phyloP scores from a whole-genome alignment of 2,329 filamentous ascomycete genomes.

The Colletotrichum sansevieriae region DNA sequence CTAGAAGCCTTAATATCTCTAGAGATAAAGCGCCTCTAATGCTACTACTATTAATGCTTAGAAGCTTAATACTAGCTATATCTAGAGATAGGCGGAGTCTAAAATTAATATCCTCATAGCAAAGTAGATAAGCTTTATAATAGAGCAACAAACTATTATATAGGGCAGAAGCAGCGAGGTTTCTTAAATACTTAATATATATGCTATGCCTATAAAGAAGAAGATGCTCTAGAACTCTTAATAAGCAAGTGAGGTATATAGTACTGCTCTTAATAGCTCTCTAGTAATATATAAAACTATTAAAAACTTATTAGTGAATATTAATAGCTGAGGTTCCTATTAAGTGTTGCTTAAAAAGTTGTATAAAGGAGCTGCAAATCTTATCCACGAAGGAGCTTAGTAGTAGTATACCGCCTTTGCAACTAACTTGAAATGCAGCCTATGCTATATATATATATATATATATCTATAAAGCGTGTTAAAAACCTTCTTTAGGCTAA shows the following conservation, averaged over 20 bases:
- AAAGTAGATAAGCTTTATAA: not conserved
- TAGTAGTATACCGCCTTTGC: slow-evolving; percentile 1
- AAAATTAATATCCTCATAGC: not conserved
- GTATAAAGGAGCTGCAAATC: not conserved
- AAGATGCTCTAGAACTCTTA: no score
- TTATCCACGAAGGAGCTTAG: not conserved
- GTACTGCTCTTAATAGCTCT: no score
- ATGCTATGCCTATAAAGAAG: no score
- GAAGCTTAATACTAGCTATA: not conserved
- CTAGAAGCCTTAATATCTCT: slow-evolving; percentile 4
- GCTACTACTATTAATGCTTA: not conserved
- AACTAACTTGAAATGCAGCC: not conserved
- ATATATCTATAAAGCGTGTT: not conserved
- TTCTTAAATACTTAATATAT: slow-evolving; percentile 1
- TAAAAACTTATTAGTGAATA: no score
- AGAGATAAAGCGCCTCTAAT: not conserved
- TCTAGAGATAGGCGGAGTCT: not conserved
- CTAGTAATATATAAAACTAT: no score
- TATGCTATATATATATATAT: not conserved
- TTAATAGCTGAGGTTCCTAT: not conserved
- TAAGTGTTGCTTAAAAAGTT: not conserved
- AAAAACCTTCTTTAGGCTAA: not conserved
- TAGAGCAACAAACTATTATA: not conserved
- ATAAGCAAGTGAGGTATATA: no score
- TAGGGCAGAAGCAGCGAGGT: slow-evolving; percentile 1